Evolutionary conservation across 2,329 filamentous ascomycete genomes (phyloP).

Genomic region (Coniochaeta hoffmannii): DNA sequence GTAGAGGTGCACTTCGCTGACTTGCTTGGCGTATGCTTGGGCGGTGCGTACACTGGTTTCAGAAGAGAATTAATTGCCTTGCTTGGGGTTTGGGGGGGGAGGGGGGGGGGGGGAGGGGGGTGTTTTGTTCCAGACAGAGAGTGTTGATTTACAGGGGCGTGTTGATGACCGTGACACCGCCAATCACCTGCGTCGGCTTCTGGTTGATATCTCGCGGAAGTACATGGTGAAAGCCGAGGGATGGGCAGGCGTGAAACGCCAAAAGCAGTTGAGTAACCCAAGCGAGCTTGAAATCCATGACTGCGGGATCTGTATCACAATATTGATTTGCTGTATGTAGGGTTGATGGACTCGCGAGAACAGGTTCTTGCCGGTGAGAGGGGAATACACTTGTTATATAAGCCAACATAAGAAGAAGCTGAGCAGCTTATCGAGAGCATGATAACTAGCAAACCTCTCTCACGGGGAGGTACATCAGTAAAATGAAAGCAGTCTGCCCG

Average conservation of each 20-base stretch:
- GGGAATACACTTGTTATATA: neutral
- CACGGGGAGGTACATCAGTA: neutral
- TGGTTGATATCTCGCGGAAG: neutral
- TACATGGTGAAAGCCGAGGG: neutral
- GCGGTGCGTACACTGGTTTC: constrained; percentile 4
- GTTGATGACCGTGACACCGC: neutral
- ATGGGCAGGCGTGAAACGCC: neutral
- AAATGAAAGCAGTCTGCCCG: neutral
- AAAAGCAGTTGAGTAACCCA: neutral
- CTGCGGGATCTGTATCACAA: neutral
- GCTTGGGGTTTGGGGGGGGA: neutral
- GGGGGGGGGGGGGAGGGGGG: too few species aligned
- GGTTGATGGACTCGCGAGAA: neutral
- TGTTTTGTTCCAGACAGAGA: neutral
- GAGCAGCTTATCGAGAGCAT: neutral
- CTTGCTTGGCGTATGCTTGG: constrained; percentile 3
- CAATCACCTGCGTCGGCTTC: neutral
- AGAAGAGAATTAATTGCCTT: neutral
- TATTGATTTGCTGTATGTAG: neutral
- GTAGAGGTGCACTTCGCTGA: constrained; percentile 3
- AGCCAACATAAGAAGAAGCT: neutral
- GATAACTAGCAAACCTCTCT: neutral
- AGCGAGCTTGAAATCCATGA: neutral
- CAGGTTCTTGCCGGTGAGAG: neutral
- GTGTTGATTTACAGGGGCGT: neutral